phyloP scores from a whole-genome alignment of 2,329 filamentous ascomycete species.

The Ceratocystis albifundus region DNA sequence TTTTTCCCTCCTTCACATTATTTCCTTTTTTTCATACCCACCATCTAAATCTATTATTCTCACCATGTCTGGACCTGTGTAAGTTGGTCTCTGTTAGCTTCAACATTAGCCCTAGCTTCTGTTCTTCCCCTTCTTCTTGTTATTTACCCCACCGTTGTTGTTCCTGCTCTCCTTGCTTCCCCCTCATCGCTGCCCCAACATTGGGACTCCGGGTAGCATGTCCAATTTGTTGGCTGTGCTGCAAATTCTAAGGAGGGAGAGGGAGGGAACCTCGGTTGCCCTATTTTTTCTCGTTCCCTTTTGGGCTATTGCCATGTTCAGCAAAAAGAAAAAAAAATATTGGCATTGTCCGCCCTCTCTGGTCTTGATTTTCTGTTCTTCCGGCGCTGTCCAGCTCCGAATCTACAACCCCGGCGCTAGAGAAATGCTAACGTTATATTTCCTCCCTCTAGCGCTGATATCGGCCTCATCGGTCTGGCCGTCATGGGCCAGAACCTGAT shows the following conservation, averaged over 20 bases:
- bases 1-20: neutral
- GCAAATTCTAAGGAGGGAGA: no score
- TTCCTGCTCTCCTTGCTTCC: neutral
- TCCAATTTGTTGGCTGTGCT: no score
- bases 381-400: no score
- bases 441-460: constrained; percentile 57
- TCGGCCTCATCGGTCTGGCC: constrained; percentile 85
- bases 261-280: no score
- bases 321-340: no score
- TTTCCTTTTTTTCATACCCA: neutral
- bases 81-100: constrained; percentile 36
- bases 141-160: neutral
- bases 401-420: neutral
- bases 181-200: neutral
- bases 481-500: constrained; percentile 87
- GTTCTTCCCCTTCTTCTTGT: neutral
- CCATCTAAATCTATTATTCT: constrained; percentile 23
- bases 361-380: no score
- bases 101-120: neutral
- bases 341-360: no score
- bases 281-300: no score
- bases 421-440: constrained; percentile 40
- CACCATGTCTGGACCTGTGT: constrained; percentile 57
- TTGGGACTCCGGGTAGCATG: neutral
- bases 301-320: no score